phyloP scores from a whole-genome alignment of 192 early-diverging fungal species.

The Backusella australiensis region DNA sequence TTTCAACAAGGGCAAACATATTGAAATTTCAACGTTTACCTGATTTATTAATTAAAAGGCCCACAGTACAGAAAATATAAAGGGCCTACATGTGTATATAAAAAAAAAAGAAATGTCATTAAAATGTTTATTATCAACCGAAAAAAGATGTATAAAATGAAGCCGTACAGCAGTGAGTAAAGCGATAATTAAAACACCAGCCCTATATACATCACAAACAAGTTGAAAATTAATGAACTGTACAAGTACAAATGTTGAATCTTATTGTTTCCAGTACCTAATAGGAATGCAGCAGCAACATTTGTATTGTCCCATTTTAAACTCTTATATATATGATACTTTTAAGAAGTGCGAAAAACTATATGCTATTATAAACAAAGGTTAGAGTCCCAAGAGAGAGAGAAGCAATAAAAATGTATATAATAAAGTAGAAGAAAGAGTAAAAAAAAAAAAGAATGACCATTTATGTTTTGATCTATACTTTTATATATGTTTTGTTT shows the following conservation, averaged over 20 bases:
- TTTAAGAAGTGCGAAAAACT: background rate
- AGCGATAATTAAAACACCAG: constrained; percentile 27
- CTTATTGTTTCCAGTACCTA: constrained; percentile 5
- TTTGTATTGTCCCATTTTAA: constrained; percentile 13
- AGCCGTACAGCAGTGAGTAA: constrained; percentile 14
- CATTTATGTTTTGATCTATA: background rate
- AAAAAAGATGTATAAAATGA: background rate
- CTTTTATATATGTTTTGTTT: background rate
- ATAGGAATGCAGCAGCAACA: constrained; percentile 28
- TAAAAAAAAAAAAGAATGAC: background rate
- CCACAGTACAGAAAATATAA: background rate
- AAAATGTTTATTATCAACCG: too few relatives aligned
- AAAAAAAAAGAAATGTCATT: background rate
- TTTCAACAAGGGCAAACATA: background rate
- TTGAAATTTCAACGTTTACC: too few relatives aligned
- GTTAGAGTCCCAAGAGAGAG: background rate
- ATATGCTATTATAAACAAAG: background rate
- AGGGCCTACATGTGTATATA: background rate
- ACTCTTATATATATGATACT: background rate
- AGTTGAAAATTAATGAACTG: background rate
- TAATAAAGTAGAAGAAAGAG: background rate
- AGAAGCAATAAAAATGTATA: background rate
- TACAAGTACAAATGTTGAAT: background rate
- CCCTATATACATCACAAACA: constrained; percentile 14
- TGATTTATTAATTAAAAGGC: background rate